phyloP scores from a whole-genome alignment of 1,139 yeast species.

The Blastobotrys arbuscula region DNA sequence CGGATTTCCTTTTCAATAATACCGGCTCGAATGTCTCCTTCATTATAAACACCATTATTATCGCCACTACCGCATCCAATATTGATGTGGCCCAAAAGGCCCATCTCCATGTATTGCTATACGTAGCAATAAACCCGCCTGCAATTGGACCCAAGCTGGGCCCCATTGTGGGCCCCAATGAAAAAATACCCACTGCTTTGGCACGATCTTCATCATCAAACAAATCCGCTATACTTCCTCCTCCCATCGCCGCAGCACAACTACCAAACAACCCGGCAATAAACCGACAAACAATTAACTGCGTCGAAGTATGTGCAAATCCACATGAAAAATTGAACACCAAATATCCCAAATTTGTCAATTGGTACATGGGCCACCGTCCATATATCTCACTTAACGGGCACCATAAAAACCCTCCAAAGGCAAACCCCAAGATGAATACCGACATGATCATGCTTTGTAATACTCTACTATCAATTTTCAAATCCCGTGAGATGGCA shows the following conservation, averaged over 20 bases:
- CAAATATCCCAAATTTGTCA: slow-evolving; percentile 45
- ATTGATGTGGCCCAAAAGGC: slow-evolving; percentile 51
- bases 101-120: slow-evolving; percentile 52
- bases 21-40: slow-evolving; percentile 58
- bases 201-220: slow-evolving; percentile 49
- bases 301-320: slow-evolving; percentile 46
- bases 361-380: slow-evolving; percentile 44
- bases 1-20: slow-evolving; percentile 44
- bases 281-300: slow-evolving; percentile 46
- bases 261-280: slow-evolving; percentile 60
- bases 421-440: slow-evolving; percentile 56
- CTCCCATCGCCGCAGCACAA: slow-evolving; percentile 59
- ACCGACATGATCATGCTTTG: slow-evolving; percentile 48
- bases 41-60: slow-evolving; percentile 40
- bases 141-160: slow-evolving; percentile 57
- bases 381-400: slow-evolving; percentile 59
- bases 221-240: slow-evolving; percentile 58
- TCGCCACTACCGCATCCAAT: slow-evolving; percentile 44
- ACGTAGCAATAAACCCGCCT: slow-evolving; percentile 50
- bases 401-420: slow-evolving; percentile 55
- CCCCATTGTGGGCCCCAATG: slow-evolving; percentile 53
- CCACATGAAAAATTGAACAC: slow-evolving; percentile 56
- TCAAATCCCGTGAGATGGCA: slow-evolving; percentile 40
- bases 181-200: slow-evolving; percentile 51
- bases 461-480: slow-evolving; percentile 38